Evolutionary conservation across 768 basidiomycete species (phyloP).

Genomic region (Kwoniella bestiolae): DNA sequence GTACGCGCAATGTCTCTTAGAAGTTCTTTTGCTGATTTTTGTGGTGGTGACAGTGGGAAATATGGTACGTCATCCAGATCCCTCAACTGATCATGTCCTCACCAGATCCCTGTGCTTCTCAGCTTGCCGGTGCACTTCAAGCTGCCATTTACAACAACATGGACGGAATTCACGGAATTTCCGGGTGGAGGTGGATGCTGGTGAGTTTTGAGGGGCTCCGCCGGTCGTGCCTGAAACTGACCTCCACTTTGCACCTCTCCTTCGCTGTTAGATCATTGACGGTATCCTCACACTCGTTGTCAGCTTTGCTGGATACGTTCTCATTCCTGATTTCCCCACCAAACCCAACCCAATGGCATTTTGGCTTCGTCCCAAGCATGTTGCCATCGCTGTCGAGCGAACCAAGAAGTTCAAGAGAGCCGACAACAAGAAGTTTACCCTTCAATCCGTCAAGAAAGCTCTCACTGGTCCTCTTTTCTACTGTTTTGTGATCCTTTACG

Average conservation of each 20-base stretch:
- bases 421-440: conserved; percentile 45
- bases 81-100: background rate
- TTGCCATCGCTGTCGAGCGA: conserved; percentile 37
- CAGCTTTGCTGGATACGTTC: conserved; percentile 34
- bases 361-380: conserved; percentile 42
- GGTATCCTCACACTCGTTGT: conserved; percentile 36
- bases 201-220: conserved; percentile 11
- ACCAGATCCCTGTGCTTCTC: background rate
- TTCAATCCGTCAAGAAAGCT: conserved; percentile 34
- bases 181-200: conserved; percentile 57
- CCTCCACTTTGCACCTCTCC: conserved; percentile 19
- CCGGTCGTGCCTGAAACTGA: conserved; percentile 48
- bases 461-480: conserved; percentile 45
- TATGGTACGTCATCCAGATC: conserved; percentile 25
- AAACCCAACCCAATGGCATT: conserved; percentile 45
- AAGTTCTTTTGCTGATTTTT: background rate
- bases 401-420: conserved; percentile 39
- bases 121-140: conserved; percentile 61
- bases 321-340: conserved; percentile 52
- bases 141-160: conserved; percentile 59
- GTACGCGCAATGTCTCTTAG: background rate
- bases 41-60: conserved; percentile 45
- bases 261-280: conserved; percentile 57
- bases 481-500: conserved; percentile 45
- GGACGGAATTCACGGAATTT: conserved; percentile 58